Percentiles rank a stretch among this genome's conserved stretches.
These are phyloP conservation scores for Ottelia alismoides DNA, from an alignment of 106 monocot species.

Conservation along the genomic window DNA sequence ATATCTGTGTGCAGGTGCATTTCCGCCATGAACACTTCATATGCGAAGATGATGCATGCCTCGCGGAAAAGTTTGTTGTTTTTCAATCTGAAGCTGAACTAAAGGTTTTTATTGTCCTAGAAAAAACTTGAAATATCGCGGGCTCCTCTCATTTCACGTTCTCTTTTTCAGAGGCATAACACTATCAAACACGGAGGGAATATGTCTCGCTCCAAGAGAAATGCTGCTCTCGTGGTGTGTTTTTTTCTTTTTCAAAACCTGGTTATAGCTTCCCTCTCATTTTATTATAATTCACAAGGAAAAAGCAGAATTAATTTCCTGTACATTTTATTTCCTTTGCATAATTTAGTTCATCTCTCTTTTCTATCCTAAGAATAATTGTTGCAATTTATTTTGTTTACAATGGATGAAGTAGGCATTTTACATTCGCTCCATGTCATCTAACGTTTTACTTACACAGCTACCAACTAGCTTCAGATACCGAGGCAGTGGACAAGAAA, in stretches of 20 bases:
- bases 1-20: slow-evolving; percentile 42
- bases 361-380: neutral
- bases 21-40: slow-evolving; percentile 90
- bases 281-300: no score
- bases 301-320: no score
- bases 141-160: neutral
- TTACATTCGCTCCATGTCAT: neutral
- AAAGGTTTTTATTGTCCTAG: slow-evolving; percentile 34
- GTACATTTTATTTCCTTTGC: no score
- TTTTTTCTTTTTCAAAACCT: neutral
- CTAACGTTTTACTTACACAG: neutral
- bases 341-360: neutral
- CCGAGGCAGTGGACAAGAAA: slow-evolving; percentile 52
- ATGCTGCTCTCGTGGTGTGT: slow-evolving; percentile 87
- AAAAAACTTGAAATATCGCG: neutral
- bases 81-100: slow-evolving; percentile 82
- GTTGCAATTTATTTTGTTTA: neutral
- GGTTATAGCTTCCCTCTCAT: neutral
- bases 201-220: slow-evolving; percentile 91
- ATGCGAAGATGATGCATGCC: slow-evolving; percentile 77
- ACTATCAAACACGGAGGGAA: slow-evolving; percentile 76
- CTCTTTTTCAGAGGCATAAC: slow-evolving; percentile 98
- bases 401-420: neutral
- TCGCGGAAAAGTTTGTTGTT: slow-evolving; percentile 85
- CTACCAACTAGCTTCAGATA: slow-evolving; percentile 93